Conservation (phyloP, 176 grass and related monocot species). For the Guadua angustifolia region DNA sequence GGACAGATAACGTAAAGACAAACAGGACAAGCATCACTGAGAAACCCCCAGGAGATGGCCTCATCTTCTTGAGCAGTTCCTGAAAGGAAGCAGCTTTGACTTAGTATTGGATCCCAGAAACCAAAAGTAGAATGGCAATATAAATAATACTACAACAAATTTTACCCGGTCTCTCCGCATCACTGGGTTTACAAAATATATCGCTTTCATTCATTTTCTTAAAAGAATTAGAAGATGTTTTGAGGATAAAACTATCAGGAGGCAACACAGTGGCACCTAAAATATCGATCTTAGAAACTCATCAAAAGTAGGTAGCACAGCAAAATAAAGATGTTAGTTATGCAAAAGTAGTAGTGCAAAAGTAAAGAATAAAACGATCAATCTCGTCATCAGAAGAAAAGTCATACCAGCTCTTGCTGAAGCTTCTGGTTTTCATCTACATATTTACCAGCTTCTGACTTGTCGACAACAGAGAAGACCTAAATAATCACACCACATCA, state of each 20-base stretch:
- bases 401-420: conserved; percentile 64
- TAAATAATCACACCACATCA: conserved; percentile 34
- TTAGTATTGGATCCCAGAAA: conserved; percentile 29
- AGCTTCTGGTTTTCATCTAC: conserved; percentile 76
- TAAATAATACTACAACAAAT: neutral
- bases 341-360: conserved; percentile 22
- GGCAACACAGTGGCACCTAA: neutral
- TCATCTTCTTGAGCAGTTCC: conserved; percentile 52
- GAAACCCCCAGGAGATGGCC: conserved; percentile 46
- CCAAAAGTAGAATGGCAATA: neutral
- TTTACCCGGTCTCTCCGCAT: conserved; percentile 12
- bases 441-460: conserved; percentile 49
- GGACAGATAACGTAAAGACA: conserved; percentile 47
- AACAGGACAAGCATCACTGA: conserved; percentile 50
- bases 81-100: conserved; percentile 37
- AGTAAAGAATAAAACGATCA: neutral
- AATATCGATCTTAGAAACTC: neutral
- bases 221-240: neutral
- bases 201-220: conserved; percentile 20
- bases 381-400: conserved; percentile 23
- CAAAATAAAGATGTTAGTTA: neutral
- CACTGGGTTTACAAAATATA: neutral
- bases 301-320: neutral
- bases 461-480: conserved; percentile 48
- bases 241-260: neutral